These are phyloP conservation scores for Myxozyma nipponensis DNA, from an alignment of 805 yeast genomes.

Conservation along the genomic window DNA sequence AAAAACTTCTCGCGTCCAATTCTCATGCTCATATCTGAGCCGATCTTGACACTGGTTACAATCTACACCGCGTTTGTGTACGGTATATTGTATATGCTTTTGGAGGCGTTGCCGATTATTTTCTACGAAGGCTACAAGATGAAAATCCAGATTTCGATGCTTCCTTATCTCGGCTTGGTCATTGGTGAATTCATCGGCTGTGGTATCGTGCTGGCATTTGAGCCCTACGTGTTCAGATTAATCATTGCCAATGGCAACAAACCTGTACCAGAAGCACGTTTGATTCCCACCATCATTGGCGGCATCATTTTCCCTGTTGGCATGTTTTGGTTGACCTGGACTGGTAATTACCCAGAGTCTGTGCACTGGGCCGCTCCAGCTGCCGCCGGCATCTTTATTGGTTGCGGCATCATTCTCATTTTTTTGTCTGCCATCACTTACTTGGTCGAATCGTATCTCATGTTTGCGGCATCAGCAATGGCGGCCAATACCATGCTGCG, in stretches of 20 bases:
- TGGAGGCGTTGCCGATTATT: constrained; percentile 73
- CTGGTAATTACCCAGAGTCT: constrained; percentile 65
- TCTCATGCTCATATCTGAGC: constrained; percentile 62
- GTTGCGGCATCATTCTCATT: constrained; percentile 59
- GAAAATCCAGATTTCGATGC: constrained; percentile 57
- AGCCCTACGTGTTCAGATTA: constrained; percentile 48
- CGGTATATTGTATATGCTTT: constrained; percentile 69
- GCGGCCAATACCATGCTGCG: constrained; percentile 72
- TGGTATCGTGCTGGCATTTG: constrained; percentile 49
- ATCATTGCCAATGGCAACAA: constrained; percentile 53
- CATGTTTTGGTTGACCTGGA: constrained; percentile 82
- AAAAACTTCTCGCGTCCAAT: constrained; percentile 68
- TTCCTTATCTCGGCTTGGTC: constrained; percentile 76
- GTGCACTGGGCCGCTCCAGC: constrained; percentile 78
- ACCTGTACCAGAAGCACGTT: constrained; percentile 74
- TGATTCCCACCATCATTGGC: constrained; percentile 72
- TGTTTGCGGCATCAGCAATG: constrained; percentile 73
- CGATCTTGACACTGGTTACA: constrained; percentile 64
- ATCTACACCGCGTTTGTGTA: constrained; percentile 74
- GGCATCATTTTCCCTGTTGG: constrained; percentile 71
- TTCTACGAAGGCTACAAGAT: constrained; percentile 60
- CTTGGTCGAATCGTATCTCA: constrained; percentile 60
- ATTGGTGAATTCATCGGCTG: constrained; percentile 66
- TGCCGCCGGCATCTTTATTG: constrained; percentile 54
- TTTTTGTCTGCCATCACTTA: constrained; percentile 62